These are phyloP conservation scores for Chlorella sorokiniana DNA, from an alignment of 139 green algal species.

Conservation along the genomic window DNA sequence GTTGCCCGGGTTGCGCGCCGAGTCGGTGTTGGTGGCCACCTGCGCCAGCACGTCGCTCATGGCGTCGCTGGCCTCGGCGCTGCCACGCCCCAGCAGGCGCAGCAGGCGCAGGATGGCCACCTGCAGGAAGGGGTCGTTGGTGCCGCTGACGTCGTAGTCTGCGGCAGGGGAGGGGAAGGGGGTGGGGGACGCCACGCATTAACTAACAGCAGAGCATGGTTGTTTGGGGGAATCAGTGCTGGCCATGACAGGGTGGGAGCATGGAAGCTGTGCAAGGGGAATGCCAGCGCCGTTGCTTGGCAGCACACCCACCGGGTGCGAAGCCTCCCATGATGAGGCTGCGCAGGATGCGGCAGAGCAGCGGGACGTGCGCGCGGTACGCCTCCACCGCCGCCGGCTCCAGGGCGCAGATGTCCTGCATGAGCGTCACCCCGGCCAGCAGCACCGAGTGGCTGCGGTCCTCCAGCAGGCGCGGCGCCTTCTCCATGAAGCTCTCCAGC, in stretches of 20 bases:
- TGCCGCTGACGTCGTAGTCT: constrained; percentile 94
- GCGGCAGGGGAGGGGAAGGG: background rate
- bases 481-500: constrained; percentile 84
- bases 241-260: too few relatives aligned
- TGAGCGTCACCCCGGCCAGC: constrained; percentile 82
- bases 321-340: constrained; percentile 71
- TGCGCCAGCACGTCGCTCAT: constrained; percentile 98
- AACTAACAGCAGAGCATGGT: background rate
- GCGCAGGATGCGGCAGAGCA: constrained; percentile 73
- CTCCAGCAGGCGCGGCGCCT: constrained; percentile 74
- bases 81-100: constrained; percentile 78
- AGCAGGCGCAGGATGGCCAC: constrained; percentile 91
- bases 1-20: constrained; percentile 86
- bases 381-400: constrained; percentile 33
- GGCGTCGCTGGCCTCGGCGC: constrained; percentile 86
- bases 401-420: constrained; percentile 73
- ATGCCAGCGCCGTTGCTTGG: background rate
- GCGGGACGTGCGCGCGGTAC: constrained; percentile 56
- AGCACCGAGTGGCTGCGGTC: constrained; percentile 93
- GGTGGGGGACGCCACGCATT: background rate
- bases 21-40: constrained; percentile 91
- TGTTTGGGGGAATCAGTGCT: too few relatives aligned
- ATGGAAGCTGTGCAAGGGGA: too few relatives aligned
- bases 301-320: constrained; percentile 39
- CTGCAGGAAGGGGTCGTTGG: constrained; percentile 97